Evolutionary conservation across 1,139 yeast genomes (phyloP).

Genomic region (Blastobotrys petasosporus): DNA sequence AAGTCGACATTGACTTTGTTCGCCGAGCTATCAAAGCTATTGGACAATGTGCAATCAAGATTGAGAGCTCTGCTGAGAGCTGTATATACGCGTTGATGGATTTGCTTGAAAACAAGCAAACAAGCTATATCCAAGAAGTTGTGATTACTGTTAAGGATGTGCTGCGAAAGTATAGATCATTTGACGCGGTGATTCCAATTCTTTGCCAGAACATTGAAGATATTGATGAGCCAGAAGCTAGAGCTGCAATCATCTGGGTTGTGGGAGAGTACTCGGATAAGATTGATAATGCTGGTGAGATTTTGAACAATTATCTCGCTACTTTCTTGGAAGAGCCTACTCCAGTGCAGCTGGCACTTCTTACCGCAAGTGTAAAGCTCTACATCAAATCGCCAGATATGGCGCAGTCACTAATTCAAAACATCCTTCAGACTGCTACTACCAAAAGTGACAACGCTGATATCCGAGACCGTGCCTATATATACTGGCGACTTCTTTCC

Average conservation of each 20-base stretch:
- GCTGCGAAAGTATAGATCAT: constrained; percentile 67
- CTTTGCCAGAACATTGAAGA: constrained; percentile 56
- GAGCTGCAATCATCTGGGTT: constrained; percentile 80
- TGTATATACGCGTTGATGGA: constrained; percentile 74
- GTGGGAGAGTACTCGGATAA: constrained; percentile 81
- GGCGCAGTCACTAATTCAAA: constrained; percentile 54
- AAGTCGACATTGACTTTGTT: constrained; percentile 86
- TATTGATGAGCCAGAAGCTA: constrained; percentile 55
- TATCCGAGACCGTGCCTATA: constrained; percentile 87
- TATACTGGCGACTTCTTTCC: constrained; percentile 90
- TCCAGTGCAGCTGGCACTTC: constrained; percentile 64
- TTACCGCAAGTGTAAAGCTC: constrained; percentile 75
- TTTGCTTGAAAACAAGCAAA: constrained; percentile 69
- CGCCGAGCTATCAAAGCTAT: constrained; percentile 75
- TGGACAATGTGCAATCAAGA: constrained; percentile 83
- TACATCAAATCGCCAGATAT: constrained; percentile 47
- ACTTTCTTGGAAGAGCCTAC: constrained; percentile 70
- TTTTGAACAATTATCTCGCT: constrained; percentile 47
- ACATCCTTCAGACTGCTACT: constrained; percentile 69
- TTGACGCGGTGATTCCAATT: constrained; percentile 65
- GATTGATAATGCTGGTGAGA: constrained; percentile 48
- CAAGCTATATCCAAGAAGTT: constrained; percentile 75
- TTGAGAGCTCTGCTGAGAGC: constrained; percentile 53
- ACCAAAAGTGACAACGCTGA: constrained; percentile 82
- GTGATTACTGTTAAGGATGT: constrained; percentile 70